A percentile compares a stretch with the other conserved stretches of the same genome.
These are phyloP conservation scores for Streptanthus diversifolius DNA, from an alignment of 345 rosid genomes.

Conservation along the genomic window DNA sequence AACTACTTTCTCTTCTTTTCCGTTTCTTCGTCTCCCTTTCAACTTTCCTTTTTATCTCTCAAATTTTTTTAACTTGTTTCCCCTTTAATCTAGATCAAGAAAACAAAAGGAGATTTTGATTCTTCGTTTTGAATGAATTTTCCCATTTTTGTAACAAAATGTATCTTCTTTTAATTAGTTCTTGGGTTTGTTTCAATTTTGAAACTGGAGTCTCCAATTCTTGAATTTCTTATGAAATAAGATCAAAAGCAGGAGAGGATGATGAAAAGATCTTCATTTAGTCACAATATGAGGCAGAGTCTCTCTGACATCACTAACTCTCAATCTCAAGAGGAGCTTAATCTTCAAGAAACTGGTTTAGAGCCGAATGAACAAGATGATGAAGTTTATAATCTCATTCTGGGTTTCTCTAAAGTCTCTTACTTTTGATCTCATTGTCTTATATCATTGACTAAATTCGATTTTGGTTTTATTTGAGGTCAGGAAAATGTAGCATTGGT, in stretches of 20 bases:
- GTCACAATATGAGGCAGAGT: conserved; percentile 45
- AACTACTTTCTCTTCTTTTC: conserved; percentile 16
- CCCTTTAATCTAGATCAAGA: neutral
- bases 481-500: conserved; percentile 63
- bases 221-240: neutral
- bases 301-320: conserved; percentile 67
- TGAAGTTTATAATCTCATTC: conserved; percentile 12
- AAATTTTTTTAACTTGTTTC: neutral
- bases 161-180: neutral
- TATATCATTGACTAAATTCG: neutral
- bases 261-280: conserved; percentile 49
- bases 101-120: conserved; percentile 15
- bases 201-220: neutral
- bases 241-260: conserved; percentile 15
- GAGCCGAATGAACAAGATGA: conserved; percentile 34
- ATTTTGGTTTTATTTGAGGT: neutral
- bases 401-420: neutral
- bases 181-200: neutral
- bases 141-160: neutral
- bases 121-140: neutral
- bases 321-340: conserved; percentile 40
- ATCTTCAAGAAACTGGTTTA: conserved; percentile 22
- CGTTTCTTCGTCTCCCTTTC: conserved; percentile 8
- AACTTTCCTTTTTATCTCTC: conserved; percentile 13
- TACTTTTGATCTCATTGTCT: neutral